Conservation (phyloP, 1,284 basidiomycete genomes). For the Tilletia setariae region DNA sequence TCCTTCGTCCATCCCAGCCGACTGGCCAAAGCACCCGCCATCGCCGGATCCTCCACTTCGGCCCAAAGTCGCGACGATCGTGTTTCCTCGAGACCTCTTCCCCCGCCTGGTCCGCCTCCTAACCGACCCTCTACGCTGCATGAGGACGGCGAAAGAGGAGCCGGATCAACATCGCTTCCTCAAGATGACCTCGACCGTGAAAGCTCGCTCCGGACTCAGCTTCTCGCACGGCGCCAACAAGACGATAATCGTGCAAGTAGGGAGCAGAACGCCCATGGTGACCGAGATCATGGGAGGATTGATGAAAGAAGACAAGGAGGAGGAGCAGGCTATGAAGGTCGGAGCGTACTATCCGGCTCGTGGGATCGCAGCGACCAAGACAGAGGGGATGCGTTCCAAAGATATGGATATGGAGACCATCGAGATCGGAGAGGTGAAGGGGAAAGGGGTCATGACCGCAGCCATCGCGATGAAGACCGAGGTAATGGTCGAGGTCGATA, state of each 20-base stretch:
- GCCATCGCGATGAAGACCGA: no score
- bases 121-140: background rate
- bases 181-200: background rate
- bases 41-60: background rate
- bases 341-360: no score
- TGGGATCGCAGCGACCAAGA: no score
- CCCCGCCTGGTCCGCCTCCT: background rate
- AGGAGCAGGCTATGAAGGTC: no score
- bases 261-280: background rate
- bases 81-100: background rate
- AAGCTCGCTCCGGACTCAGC: background rate
- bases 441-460: no score
- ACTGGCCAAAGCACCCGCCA: background rate
- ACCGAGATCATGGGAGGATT: background rate
- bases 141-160: background rate
- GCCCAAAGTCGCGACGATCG: background rate
- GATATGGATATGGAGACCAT: no score
- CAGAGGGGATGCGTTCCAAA: no score
- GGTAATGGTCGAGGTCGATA: no score
- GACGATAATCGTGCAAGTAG: background rate
- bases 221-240: background rate
- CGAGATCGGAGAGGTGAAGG: no score
- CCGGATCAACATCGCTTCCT: background rate
- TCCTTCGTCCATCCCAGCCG: constrained; percentile 7
- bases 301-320: background rate